A percentile compares a stretch with the other conserved stretches of the same genome.
Conservation (phyloP, 768 basidiomycete genomes). For the Dioszegia aurantiaca region DNA sequence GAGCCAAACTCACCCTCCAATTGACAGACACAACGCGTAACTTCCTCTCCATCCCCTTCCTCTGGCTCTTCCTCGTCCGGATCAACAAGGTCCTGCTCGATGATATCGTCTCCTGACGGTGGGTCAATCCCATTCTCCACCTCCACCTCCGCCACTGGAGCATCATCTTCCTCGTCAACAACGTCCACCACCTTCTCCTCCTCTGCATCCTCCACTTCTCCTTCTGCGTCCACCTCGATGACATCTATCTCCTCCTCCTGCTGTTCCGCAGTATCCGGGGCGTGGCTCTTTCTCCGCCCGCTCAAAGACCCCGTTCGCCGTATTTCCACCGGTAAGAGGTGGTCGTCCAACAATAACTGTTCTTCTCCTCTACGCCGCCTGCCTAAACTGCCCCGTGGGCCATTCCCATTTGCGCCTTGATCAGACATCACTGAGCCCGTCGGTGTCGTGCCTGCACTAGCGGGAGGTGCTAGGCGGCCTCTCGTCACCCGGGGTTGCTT, state of each 20-base stretch:
- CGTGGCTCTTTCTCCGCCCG: not conserved
- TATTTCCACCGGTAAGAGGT: conserved; percentile 34
- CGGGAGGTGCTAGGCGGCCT: not conserved
- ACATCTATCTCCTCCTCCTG: not conserved
- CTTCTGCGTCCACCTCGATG: not conserved
- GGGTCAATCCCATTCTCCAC: conserved; percentile 14
- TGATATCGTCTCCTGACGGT: conserved; percentile 10
- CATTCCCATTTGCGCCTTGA: conserved; percentile 4
- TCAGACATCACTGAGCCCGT: conserved; percentile 16
- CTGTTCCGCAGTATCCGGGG: not conserved
- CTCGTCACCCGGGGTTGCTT: not conserved
- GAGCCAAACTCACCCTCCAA: conserved; percentile 33
- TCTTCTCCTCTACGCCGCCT: conserved; percentile 39
- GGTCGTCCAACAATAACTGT: conserved; percentile 40
- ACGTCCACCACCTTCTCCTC: conserved; percentile 13
- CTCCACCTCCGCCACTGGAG: conserved; percentile 5
- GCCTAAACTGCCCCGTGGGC: conserved; percentile 15
- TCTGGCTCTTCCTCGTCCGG: conserved; percentile 17
- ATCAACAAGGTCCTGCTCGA: conserved; percentile 20
- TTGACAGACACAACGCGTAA: conserved; percentile 45
- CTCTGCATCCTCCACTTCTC: conserved; percentile 14
- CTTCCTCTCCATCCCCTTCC: conserved; percentile 33
- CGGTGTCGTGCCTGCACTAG: conserved; percentile 1
- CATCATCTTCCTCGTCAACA: not conserved
- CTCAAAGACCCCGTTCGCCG: conserved; percentile 8